These are phyloP conservation scores for Pseudohalonectria lignicola DNA, from an alignment of 2,329 filamentous ascomycete genomes.

Conservation along the genomic window DNA sequence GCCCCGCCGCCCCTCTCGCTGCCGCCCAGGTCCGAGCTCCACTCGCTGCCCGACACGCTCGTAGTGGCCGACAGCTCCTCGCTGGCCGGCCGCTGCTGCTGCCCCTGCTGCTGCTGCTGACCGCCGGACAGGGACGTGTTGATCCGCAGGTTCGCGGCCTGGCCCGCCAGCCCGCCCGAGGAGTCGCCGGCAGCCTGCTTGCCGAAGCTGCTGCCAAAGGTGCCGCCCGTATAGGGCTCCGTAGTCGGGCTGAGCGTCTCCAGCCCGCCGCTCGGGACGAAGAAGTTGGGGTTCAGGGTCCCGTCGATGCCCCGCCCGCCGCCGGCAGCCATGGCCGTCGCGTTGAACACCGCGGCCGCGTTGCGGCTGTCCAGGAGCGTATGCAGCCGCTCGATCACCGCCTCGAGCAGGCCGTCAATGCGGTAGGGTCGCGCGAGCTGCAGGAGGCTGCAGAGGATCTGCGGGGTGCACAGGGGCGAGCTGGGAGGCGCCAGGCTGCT, in stretches of 20 bases:
- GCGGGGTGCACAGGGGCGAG: slow-evolving; percentile 77
- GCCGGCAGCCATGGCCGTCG: slow-evolving; percentile 93
- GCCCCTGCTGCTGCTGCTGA: too few species aligned
- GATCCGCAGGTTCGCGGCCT: slow-evolving; percentile 32
- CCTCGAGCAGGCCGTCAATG: slow-evolving; percentile 84
- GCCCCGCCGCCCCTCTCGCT: slow-evolving; percentile 27
- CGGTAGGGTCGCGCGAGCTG: slow-evolving; percentile 91
- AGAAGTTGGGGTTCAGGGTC: slow-evolving; percentile 51
- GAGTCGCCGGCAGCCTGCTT: slow-evolving; percentile 9
- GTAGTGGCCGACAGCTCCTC: slow-evolving; percentile 38
- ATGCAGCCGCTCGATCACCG: slow-evolving; percentile 84
- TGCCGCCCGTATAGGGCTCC: slow-evolving; percentile 5
- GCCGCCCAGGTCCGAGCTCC: slow-evolving; percentile 42
- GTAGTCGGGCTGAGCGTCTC: slow-evolving; percentile 23
- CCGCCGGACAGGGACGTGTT: slow-evolving; percentile 29
- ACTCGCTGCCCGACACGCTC: slow-evolving; percentile 43
- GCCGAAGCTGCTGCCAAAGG: slow-evolving; percentile 9
- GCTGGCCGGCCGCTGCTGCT: slow-evolving; percentile 25
- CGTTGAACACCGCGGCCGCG: slow-evolving; percentile 94
- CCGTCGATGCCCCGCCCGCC: slow-evolving; percentile 76
- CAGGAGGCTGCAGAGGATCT: slow-evolving; percentile 88
- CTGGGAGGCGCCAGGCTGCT: slow-evolving; percentile 69
- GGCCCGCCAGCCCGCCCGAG: slow-evolving; percentile 18
- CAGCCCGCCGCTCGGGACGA: slow-evolving; percentile 35
- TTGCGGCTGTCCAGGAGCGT: slow-evolving; percentile 84